Conservation (phyloP, 805 yeast species). For the Saturnispora kantuleensis region DNA sequence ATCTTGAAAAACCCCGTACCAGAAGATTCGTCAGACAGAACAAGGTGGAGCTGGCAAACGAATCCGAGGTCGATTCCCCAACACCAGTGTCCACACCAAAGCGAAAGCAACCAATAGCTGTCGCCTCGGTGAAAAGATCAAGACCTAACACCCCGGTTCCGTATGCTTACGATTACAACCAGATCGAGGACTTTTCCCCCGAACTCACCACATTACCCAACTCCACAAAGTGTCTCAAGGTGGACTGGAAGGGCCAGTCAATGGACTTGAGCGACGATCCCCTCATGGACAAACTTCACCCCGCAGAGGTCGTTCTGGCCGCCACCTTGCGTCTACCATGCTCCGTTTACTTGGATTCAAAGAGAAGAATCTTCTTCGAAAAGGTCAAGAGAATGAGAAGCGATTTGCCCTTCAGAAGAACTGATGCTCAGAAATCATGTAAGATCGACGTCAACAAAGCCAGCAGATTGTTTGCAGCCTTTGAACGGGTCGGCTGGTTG, state of each 20-base stretch:
- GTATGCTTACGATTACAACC: constrained; percentile 53
- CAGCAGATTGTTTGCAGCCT: constrained; percentile 80
- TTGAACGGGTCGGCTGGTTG: constrained; percentile 87
- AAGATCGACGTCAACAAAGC: constrained; percentile 96
- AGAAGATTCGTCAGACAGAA: constrained; percentile 36
- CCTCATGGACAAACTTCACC: constrained; percentile 62
- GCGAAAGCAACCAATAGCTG: background rate
- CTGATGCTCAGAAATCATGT: constrained; percentile 97
- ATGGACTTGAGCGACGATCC: constrained; percentile 84
- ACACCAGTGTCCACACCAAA: constrained; percentile 18
- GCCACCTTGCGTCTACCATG: constrained; percentile 84
- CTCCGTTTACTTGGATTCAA: constrained; percentile 68
- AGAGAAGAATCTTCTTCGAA: constrained; percentile 79
- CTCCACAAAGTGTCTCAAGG: constrained; percentile 61
- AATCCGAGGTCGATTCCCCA: constrained; percentile 21
- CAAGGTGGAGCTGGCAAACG: constrained; percentile 24
- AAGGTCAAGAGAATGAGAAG: constrained; percentile 67
- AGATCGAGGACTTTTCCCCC: constrained; percentile 80
- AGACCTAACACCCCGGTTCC: constrained; percentile 33
- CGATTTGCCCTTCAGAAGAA: constrained; percentile 80
- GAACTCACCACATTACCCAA: constrained; percentile 54
- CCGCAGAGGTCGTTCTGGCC: constrained; percentile 82
- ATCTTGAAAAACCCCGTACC: constrained; percentile 46
- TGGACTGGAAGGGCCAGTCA: constrained; percentile 98
- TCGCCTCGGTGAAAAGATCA: constrained; percentile 12